Evolutionary conservation across 1,139 yeast genomes (phyloP), one percentile per base, ranked within the genome.

Genomic region (Taphrina flavorubra): DNA sequence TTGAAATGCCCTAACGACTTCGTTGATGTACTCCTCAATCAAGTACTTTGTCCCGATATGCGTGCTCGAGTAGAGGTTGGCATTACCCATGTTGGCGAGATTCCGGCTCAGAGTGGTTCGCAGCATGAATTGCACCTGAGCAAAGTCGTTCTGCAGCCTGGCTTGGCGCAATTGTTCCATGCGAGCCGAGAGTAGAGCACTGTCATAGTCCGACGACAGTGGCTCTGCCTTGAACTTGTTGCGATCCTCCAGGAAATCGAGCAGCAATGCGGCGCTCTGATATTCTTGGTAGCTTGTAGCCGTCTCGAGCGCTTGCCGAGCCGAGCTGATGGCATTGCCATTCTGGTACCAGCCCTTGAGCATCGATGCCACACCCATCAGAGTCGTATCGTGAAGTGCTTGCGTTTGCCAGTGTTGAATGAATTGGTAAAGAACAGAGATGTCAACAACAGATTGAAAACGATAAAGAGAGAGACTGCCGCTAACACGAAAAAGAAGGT

Each of bases 41-140:
- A 92, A 80, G 51, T 78, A 77, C 76, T 94, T 94, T 0, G 99
- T 94, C 1, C 99, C 99, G 11, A 89, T 88, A 75, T 86, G 87
- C 1, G 94, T 86, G 74, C 89, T 90, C 57, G 88, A 80, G 77
- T 90, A 94, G 20, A 94, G 81, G 74, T 87, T 84, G 31, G 87
- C 84, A 77, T 92, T 90, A 0, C 97, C 96, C 83, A 92, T 90
- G 73, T 91, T 89, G 0, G 97, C 98, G 70, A 91, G 78, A 75
- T 92, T 90, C 72, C 99, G 81, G 11, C 86, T 85, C 90, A 97
- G 88, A 42, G 89, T 86, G 0, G 97, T 92, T 69, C 98, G 79
- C 10, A 94, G 86, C 36, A 90, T 80, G 75, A 90, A 90, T 34
- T 92, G 78, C 47, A 94, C 78, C 58, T 83, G 81, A 68, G 84